phyloP scores from a whole-genome alignment of 2,329 filamentous ascomycete species.

The Phialophora expanda region DNA sequence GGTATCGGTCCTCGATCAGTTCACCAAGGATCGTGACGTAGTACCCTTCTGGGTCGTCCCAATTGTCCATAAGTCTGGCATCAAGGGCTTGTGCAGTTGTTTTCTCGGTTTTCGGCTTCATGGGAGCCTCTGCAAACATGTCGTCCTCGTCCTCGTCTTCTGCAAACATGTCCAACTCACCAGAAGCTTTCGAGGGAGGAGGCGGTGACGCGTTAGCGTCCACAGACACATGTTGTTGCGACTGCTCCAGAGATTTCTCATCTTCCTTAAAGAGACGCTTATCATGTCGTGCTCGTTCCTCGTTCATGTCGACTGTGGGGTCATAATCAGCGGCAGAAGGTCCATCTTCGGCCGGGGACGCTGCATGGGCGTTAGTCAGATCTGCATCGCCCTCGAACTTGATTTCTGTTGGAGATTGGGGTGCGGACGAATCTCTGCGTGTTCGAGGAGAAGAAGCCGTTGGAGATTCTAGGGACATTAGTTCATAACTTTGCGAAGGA shows the following conservation, averaged over 20 bases:
- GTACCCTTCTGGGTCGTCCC: slow-evolving; percentile 93
- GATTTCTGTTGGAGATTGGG: slow-evolving; percentile 64
- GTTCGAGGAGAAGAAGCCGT: slow-evolving; percentile 54
- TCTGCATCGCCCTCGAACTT: slow-evolving; percentile 70
- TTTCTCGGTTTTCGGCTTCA: slow-evolving; percentile 55
- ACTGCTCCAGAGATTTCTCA: slow-evolving; percentile 60
- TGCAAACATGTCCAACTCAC: slow-evolving; percentile 68
- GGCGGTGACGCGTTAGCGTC: slow-evolving; percentile 46
- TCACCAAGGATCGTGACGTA: slow-evolving; percentile 95
- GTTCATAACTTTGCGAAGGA: slow-evolving; percentile 50
- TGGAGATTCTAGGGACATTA: slow-evolving; percentile 43
- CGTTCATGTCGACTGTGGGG: slow-evolving; percentile 83
- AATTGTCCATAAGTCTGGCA: slow-evolving; percentile 84
- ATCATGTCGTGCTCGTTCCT: slow-evolving; percentile 75
- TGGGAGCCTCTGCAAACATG: slow-evolving; percentile 79
- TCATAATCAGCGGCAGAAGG: slow-evolving; percentile 94
- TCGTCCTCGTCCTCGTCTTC: slow-evolving; percentile 73
- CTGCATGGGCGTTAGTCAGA: slow-evolving; percentile 64
- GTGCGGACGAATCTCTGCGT: slow-evolving; percentile 54
- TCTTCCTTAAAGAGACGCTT: slow-evolving; percentile 65
- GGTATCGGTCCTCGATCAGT: slow-evolving; percentile 84
- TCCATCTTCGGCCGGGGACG: slow-evolving; percentile 60
- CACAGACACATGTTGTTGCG: slow-evolving; percentile 61
- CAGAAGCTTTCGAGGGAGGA: slow-evolving; percentile 53
- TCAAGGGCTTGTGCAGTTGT: slow-evolving; percentile 63